Evolutionary conservation across 176 grass and related monocot genomes (phyloP).

Genomic region (Ananas comosus): DNA sequence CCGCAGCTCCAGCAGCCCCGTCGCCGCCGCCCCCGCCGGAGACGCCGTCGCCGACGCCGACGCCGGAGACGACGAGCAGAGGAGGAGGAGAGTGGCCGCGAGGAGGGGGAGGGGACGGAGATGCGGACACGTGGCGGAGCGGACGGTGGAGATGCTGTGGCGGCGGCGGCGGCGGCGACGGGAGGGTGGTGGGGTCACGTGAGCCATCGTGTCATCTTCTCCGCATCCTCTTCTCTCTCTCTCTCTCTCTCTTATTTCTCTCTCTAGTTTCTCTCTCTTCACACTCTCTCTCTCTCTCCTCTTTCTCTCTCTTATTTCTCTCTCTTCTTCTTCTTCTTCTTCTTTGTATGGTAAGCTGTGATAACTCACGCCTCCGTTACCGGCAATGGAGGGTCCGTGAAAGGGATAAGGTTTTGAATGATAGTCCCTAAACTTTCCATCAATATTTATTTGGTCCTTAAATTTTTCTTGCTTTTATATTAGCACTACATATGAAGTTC

Average conservation of each 20-base stretch:
- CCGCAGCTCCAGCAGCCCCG: slow-evolving; percentile 55
- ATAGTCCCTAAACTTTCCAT: too few species aligned
- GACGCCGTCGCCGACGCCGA: slow-evolving; percentile 20
- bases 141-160: slow-evolving; percentile 27
- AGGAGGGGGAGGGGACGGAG: slow-evolving; percentile 13
- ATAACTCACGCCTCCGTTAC: too few species aligned
- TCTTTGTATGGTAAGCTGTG: background rate
- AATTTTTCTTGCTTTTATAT: too few species aligned
- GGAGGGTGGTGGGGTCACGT: slow-evolving; percentile 15
- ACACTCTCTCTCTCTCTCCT: too few species aligned
- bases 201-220: background rate
- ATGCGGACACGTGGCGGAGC: slow-evolving; percentile 5
- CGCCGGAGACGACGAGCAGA: too few species aligned
- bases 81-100: background rate
- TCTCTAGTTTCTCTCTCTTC: too few species aligned
- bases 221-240: slow-evolving; percentile 35
- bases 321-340: background rate
- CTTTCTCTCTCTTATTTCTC: background rate
- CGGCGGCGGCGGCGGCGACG: slow-evolving; percentile 14
- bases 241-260: slow-evolving; percentile 32
- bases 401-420: too few species aligned
- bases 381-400: too few species aligned
- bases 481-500: too few species aligned
- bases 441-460: too few species aligned
- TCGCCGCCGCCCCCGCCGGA: slow-evolving; percentile 19